Conservation (phyloP, 164 flowering plant genomes). For the Saururus chinensis region DNA sequence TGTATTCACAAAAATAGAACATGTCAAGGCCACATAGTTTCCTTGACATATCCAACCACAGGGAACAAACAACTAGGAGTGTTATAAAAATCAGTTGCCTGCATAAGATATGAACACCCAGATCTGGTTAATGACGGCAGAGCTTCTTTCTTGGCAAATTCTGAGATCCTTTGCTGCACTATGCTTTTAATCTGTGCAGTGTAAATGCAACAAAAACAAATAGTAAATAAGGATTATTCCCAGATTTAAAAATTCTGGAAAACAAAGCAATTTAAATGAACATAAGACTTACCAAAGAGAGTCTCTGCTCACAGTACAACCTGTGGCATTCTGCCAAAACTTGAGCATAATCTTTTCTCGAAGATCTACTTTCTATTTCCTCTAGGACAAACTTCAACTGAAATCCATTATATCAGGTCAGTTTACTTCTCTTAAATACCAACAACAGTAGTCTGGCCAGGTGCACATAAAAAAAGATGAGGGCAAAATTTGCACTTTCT, state of each 20-base stretch:
- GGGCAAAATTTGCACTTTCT: too few species aligned
- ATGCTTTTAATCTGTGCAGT: constrained; percentile 41
- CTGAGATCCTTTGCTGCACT: constrained; percentile 83
- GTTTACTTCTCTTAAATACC: background rate
- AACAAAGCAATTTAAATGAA: background rate
- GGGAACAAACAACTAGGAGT: background rate
- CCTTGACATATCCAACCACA: background rate
- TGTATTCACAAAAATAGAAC: background rate
- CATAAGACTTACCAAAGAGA: constrained; percentile 55
- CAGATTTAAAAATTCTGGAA: too few species aligned
- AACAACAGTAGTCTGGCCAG: too few species aligned
- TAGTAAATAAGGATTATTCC: background rate
- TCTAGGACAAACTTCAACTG: constrained; percentile 81
- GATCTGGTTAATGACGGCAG: constrained; percentile 94
- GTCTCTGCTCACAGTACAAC: constrained; percentile 91
- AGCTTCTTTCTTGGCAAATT: constrained; percentile 79
- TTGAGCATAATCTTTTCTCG: constrained; percentile 83
- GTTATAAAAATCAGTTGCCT: constrained; percentile 33
- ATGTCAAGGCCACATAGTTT: background rate
- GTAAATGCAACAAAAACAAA: constrained; percentile 1
- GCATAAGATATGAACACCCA: constrained; percentile 91
- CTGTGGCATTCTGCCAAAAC: constrained; percentile 86
- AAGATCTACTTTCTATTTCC: constrained; percentile 86
- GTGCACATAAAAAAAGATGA: too few species aligned
- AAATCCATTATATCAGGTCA: constrained; percentile 11